Base-by-base conservation (phyloP, 129 eudicot species). In the Lactuca saligna region DNA sequence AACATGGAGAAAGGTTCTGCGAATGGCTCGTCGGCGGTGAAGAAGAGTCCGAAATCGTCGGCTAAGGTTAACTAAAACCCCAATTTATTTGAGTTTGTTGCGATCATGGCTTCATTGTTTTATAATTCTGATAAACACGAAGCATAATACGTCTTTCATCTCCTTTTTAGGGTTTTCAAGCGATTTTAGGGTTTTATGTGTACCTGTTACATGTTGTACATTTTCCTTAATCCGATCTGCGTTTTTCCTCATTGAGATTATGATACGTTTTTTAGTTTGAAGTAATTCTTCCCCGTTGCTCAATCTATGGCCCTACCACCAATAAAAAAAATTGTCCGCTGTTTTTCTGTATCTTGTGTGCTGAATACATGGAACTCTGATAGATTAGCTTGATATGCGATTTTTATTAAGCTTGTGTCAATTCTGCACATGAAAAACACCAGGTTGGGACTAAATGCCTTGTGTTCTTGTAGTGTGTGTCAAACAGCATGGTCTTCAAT, bases 21-120 rank as follows among this genome's bases (percentile, higher is more conserved):
- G 39, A 73, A 73, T 42, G 78, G 78, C 1, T 73, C 78, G 15
- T 14, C 78, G 57, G 57, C 71, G 46, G 63, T 14, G 48, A 73
- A 73, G 63, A 73, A 73, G 32, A 73, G 64, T 3, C 71, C 78
- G n/a, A 73, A 73, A 53, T 73, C 78, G 4, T 63, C 78, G 32
- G 78, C 78, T 5, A 73, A 73, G 78, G 78, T 73, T 54, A 38
- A 50, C 46, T 9, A 38, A 72, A 34, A 25, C 34, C 63, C 33
- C 44, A 4, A 71, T 60, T 49, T 17, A 4, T 57, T 14, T 56
- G 11, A 17, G 11, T 58, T 32, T 34, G 6, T 34, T 16, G 11
- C 59, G 4, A 14, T 48, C 64, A 33, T 60, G 3, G 17, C 50
- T 20, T 59, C 33, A 8, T 59, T 20, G 39, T n/a, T 71, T 60